Evolutionary conservation across 108 stramenopile genomes (phyloP).

Genomic region (Pseudonitzschia pungens): DNA sequence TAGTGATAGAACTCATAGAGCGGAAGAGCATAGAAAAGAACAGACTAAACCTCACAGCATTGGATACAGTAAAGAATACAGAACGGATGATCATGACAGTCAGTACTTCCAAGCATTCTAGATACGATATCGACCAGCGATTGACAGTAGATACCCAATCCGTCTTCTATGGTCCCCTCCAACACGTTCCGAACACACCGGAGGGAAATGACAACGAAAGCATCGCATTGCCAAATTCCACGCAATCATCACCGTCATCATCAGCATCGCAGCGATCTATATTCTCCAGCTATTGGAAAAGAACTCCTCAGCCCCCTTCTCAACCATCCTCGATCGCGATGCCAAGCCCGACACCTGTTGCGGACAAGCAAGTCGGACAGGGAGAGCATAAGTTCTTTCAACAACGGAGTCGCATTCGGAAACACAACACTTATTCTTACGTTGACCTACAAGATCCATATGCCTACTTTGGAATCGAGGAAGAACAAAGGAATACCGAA

Average conservation of each 20-base stretch:
- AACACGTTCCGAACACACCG: background rate
- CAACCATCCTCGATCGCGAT: background rate
- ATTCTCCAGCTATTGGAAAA: background rate
- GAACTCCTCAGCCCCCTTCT: background rate
- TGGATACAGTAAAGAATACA: background rate
- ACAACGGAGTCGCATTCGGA: background rate
- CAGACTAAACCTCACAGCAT: background rate
- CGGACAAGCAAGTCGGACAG: background rate
- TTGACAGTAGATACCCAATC: background rate
- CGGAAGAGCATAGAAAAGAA: background rate
- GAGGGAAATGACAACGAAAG: background rate
- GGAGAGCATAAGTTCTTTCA: background rate
- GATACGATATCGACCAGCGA: conserved; percentile 10
- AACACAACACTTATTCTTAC: background rate
- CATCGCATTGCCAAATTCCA: background rate
- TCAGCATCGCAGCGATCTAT: background rate
- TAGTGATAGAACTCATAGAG: background rate
- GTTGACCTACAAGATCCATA: background rate
- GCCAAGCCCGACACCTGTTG: background rate
- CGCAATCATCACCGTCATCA: background rate
- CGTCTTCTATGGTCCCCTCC: background rate
- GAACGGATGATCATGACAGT: background rate
- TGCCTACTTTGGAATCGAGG: background rate
- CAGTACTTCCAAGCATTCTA: background rate
- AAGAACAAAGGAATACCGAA: background rate